phyloP scores from a whole-genome alignment of 805 yeast genomes.

The Saturnispora hagleri region DNA sequence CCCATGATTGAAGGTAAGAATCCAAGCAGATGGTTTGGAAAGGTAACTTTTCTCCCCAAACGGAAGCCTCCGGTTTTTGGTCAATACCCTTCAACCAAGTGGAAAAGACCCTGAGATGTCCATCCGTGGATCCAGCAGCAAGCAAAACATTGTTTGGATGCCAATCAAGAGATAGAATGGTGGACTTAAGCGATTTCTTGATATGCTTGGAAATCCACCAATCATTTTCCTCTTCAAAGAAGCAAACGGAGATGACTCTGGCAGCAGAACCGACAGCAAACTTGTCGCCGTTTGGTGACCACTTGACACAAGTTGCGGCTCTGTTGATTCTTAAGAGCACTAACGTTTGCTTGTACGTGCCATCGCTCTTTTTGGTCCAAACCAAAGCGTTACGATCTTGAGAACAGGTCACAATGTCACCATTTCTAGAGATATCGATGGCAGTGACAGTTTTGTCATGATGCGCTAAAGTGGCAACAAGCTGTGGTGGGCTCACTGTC shows the following conservation, averaged over 20 bases:
- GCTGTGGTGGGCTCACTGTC: slow-evolving; percentile 39
- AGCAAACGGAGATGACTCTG: slow-evolving; percentile 88
- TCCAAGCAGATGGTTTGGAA: slow-evolving; percentile 89
- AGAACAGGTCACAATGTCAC: slow-evolving; percentile 90
- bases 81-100: slow-evolving; percentile 87
- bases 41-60: slow-evolving; percentile 94
- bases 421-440: slow-evolving; percentile 80
- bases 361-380: slow-evolving; percentile 70
- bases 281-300: slow-evolving; percentile 94
- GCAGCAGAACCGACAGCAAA: slow-evolving; percentile 98
- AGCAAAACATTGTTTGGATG: slow-evolving; percentile 85
- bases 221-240: slow-evolving; percentile 90
- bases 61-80: slow-evolving; percentile 64
- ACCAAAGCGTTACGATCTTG: slow-evolving; percentile 97
- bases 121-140: slow-evolving; percentile 89
- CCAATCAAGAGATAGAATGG: slow-evolving; percentile 80
- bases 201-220: slow-evolving; percentile 99
- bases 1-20: slow-evolving; percentile 71
- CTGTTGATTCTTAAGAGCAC: slow-evolving; percentile 88
- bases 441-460: slow-evolving; percentile 95
- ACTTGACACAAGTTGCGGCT: slow-evolving; percentile 87
- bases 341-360: slow-evolving; percentile 70
- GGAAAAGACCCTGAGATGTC: slow-evolving; percentile 82
- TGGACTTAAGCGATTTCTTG: slow-evolving; percentile 87
- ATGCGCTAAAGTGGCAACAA: slow-evolving; percentile 60